Evolutionary conservation across 441 rosid genomes (phyloP).

Genomic region (Populus tomentosa): DNA sequence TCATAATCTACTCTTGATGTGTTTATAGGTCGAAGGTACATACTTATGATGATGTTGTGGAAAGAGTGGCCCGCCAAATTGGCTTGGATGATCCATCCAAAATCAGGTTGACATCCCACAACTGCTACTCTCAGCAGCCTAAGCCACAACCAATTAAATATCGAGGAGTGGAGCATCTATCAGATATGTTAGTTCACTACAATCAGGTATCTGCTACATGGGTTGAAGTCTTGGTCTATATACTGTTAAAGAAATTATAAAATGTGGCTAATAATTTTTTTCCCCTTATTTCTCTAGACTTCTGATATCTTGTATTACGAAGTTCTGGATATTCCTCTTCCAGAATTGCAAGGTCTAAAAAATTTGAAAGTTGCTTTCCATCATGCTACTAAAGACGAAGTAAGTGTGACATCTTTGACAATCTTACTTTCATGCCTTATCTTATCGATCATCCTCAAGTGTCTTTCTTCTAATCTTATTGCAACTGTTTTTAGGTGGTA

Average conservation of each 20-base stretch:
- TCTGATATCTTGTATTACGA: constrained; percentile 92
- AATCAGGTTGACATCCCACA: constrained; percentile 90
- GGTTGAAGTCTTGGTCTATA: constrained; percentile 13
- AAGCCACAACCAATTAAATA: constrained; percentile 90
- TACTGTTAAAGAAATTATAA: not conserved
- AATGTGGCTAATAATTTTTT: constrained; percentile 1
- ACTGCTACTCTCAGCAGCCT: constrained; percentile 98
- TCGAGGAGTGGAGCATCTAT: constrained; percentile 76
- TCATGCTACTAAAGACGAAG: constrained; percentile 84
- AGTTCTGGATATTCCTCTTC: constrained; percentile 95
- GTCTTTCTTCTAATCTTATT: constrained; percentile 9
- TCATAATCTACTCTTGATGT: constrained; percentile 18
- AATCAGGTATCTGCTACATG: constrained; percentile 61
- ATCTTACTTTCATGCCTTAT: constrained; percentile 1
- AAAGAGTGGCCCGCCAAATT: constrained; percentile 75
- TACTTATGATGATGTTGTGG: constrained; percentile 86
- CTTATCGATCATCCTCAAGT: not conserved
- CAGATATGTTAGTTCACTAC: constrained; percentile 88
- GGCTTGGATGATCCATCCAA: constrained; percentile 85
- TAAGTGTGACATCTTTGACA: constrained; percentile 25
- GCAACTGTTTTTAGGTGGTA: constrained; percentile 49
- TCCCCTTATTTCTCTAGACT: constrained; percentile 46
- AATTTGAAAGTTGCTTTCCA: constrained; percentile 91
- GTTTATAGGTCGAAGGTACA: constrained; percentile 76
- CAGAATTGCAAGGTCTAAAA: constrained; percentile 91